Evolutionary conservation across 495 filamentous ascomycete species (phyloP).

Genomic region (Penicillium tannophilum): DNA sequence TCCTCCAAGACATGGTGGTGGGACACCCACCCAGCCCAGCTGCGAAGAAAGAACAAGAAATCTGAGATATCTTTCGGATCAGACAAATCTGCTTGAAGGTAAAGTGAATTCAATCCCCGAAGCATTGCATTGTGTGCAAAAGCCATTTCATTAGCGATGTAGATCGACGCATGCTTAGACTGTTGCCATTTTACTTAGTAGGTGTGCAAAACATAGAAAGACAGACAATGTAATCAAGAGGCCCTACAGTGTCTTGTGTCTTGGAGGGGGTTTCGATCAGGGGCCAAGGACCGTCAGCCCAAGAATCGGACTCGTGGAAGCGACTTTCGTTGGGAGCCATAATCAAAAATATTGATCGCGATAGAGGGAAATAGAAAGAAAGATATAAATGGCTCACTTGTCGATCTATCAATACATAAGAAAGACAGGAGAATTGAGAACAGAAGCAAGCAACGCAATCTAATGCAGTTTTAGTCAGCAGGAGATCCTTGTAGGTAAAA

Average conservation of each 20-base stretch:
- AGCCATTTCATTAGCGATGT: constrained; percentile 1
- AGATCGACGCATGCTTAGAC: background rate
- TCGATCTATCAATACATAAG: no score
- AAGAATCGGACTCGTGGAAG: background rate
- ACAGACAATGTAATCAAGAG: background rate
- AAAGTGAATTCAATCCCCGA: background rate
- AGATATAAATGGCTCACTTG: background rate
- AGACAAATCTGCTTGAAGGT: background rate
- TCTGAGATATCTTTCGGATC: background rate
- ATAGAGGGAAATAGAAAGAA: background rate
- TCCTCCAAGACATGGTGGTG: background rate
- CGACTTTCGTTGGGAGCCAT: background rate
- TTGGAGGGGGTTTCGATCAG: background rate
- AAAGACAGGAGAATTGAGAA: no score
- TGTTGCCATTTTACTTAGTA: background rate
- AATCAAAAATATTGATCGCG: background rate
- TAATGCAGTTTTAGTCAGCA: no score
- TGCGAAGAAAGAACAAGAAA: constrained; percentile 1
- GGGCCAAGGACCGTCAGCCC: background rate
- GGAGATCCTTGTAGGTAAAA: no score
- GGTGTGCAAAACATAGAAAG: background rate
- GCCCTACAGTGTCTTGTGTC: background rate
- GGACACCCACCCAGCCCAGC: background rate
- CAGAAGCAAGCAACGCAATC: no score
- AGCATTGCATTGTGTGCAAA: background rate